Evolutionary conservation across 2,329 filamentous ascomycete species (phyloP).

Genomic region (Neoscytalidium dimidiatum): DNA sequence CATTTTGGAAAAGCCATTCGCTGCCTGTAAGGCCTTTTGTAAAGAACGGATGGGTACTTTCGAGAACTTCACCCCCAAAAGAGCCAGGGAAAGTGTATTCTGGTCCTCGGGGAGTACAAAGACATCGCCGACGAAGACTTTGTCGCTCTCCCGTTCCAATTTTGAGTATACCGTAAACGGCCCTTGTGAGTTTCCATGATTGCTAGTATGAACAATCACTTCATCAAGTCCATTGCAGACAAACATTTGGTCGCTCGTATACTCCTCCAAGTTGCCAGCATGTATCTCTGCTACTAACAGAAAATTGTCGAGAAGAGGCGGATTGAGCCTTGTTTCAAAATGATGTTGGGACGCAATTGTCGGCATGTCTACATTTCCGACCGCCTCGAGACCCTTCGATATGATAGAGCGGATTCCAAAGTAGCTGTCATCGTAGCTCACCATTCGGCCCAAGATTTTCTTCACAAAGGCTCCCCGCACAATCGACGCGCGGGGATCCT

Average conservation of each 20-base stretch:
- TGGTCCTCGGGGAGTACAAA: background rate
- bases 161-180: background rate
- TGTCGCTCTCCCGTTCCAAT: background rate
- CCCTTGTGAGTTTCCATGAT: background rate
- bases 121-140: background rate
- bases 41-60: background rate
- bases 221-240: background rate
- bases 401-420: background rate
- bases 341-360: background rate
- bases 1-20: background rate
- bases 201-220: background rate
- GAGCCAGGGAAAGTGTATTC: background rate
- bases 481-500: background rate
- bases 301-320: background rate
- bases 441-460: background rate
- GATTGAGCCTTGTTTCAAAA: background rate
- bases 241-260: background rate
- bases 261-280: background rate
- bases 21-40: constrained; percentile 8
- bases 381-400: background rate
- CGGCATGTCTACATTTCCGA: background rate
- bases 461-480: background rate
- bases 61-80: background rate
- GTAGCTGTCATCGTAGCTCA: background rate
- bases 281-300: background rate